Conservation (phyloP, 768 basidiomycete genomes). For the Cyathus striatus region DNA sequence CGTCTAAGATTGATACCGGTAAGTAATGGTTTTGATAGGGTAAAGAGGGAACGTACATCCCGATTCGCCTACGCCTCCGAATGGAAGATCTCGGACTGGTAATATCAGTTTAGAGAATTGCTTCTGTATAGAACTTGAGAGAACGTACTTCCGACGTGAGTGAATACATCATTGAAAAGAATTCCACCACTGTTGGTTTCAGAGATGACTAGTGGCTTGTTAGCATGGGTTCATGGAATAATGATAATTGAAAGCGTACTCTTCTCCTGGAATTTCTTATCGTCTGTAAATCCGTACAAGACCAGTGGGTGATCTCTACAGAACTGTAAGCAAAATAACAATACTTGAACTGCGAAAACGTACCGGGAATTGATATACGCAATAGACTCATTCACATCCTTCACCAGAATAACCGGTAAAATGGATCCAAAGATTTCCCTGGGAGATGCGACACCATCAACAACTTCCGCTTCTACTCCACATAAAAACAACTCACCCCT, state of each 20-base stretch:
- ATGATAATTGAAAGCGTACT: conserved; percentile 19
- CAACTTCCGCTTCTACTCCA: no score
- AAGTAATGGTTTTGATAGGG: neutral
- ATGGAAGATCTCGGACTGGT: conserved; percentile 22
- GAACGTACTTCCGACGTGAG: conserved; percentile 42
- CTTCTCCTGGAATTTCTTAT: conserved; percentile 29
- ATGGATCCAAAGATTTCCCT: conserved; percentile 77
- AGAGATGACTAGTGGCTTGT: conserved; percentile 36
- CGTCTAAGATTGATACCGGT: conserved; percentile 31
- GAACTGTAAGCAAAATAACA: neutral
- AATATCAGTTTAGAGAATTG: neutral
- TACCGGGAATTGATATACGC: conserved; percentile 50
- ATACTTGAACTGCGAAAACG: conserved; percentile 8
- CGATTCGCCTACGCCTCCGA: conserved; percentile 49
- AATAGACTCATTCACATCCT: conserved; percentile 49
- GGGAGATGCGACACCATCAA: neutral
- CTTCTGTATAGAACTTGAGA: neutral
- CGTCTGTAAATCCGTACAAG: conserved; percentile 59
- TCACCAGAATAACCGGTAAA: conserved; percentile 56
- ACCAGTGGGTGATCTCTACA: conserved; percentile 56
- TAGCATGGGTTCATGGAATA: neutral
- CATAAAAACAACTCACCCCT: conserved; percentile 36
- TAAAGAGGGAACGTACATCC: conserved; percentile 42
- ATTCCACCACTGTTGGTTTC: conserved; percentile 54
- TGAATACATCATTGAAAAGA: conserved; percentile 56